phyloP scores from a whole-genome alignment of 2,329 filamentous ascomycete genomes.

The Nemania bipapillata region DNA sequence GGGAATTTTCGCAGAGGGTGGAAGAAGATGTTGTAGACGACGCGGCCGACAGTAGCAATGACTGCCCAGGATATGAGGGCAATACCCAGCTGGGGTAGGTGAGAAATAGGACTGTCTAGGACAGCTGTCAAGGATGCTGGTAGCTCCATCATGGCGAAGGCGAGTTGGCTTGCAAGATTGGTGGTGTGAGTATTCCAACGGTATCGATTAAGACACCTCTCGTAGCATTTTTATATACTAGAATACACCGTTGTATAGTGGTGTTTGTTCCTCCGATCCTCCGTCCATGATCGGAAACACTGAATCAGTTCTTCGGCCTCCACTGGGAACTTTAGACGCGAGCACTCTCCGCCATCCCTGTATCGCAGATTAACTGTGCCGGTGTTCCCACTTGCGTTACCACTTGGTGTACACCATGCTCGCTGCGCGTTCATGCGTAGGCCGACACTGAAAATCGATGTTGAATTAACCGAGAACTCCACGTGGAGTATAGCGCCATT shows the following conservation, averaged over 20 bases:
- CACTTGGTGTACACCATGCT: neutral
- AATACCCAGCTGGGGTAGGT: slow-evolving; percentile 1
- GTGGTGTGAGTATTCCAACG: neutral
- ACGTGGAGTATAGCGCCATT: slow-evolving; percentile 8
- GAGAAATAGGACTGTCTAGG: slow-evolving; percentile 1
- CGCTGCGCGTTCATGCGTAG: too few species aligned
- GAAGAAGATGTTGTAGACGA: slow-evolving; percentile 34
- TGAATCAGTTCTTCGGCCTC: neutral
- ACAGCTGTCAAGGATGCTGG: neutral
- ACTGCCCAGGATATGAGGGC: slow-evolving; percentile 6
- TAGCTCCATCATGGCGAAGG: slow-evolving; percentile 7
- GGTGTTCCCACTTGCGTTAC: neutral
- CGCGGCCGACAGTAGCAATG: neutral
- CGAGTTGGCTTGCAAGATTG: neutral
- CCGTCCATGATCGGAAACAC: neutral
- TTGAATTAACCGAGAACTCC: neutral
- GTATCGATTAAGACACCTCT: neutral
- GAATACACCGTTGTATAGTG: neutral
- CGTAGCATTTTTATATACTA: neutral
- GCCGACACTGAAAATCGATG: neutral
- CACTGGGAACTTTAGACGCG: neutral
- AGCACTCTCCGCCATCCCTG: slow-evolving; percentile 4
- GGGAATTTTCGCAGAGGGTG: slow-evolving; percentile 33
- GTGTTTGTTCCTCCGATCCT: neutral
- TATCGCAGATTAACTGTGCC: neutral